Evolutionary conservation across 306 rosid species (phyloP), one percentile per base, ranked within the genome.

Genomic region (Vicia villosa): DNA sequence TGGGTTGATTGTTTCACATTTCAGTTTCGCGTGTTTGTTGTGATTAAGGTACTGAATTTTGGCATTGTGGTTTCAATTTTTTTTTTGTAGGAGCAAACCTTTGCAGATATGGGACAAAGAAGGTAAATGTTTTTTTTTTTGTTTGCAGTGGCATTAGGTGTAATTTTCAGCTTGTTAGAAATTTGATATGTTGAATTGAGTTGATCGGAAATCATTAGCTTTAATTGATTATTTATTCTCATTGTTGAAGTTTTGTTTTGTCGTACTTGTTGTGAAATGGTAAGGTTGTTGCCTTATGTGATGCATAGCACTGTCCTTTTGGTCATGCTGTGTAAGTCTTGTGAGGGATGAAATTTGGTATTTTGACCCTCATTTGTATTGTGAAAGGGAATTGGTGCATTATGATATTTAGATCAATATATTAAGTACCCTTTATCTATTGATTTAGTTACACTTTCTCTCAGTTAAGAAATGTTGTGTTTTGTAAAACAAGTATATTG

Each of bases 101-200:
- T 72, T 94, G 74, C 99, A 88, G 95, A 94, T 94, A 76, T 91
- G 98, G 97, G 99, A 94, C 74, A 94, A 94, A 83, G 99, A 94
- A 91, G 97, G 97, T 90, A 57, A 47, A 51, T 61, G 9, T 46
- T 13, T 83, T 77, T 69, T 40, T n/a, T 77, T 69, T 40, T n/a
- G 26, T 74, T 28, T 72, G 15, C 47, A 2, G 63, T 36, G 26
- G 19, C 60, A 41, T 20, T 9, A n/a, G 6, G n/a, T 24, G 32
- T 40, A 14, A n/a, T 65, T 4, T 57, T 37, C 28, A 45, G 73
- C 69, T 55, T 42, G 66, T 40, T 72, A 40, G 52, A 24, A 38
- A 9, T 61, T 67, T 16, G 24, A 26, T 67, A 26, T 32, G 66
- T 36, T 70, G 43, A 19, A 13, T 34, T 13, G 14, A 46, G 3